Base-by-base conservation (phyloP, 2,329 filamentous ascomycete species). In the Claviceps paspali region DNA sequence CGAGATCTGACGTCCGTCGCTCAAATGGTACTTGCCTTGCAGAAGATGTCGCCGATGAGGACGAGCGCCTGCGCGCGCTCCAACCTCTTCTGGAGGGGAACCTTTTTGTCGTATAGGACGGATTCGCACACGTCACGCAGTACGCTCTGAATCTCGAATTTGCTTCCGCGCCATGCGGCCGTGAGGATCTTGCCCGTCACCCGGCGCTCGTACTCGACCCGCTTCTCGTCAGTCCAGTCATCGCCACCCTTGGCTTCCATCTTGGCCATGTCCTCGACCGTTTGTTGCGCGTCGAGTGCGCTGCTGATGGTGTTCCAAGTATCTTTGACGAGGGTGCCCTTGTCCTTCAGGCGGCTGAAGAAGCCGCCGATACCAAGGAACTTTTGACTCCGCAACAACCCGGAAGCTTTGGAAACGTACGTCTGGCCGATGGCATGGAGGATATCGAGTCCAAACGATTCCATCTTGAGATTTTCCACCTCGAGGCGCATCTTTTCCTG, bases 381-480 rank as follows among this genome's bases (percentile, higher is more conserved):
- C 61, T 96, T 96, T 56, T 98, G 91, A 35, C 81, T 88, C 57
- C 94, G 93, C 46, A 98, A 70, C 53, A 95, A 79, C 1, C 79
- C 79, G 1, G 82, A 83, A 3, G 81, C 84, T 62, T 96, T 96
- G 56, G 78, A 76, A 21, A 91, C 62, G 59, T 98, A 98, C 4
- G 85, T 93, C 48, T 82, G 71, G 12, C 91, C 91, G 50, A 98
- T 92, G 32, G 91, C 87, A 58, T 96, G 88, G 34, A 95, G 68
- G 48, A 96, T 96, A 45, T 98, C 91, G 29, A 98, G 70, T 36
- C 91, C 91, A 50, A 98, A 98, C 0, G 83, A 92, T 63, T 98
- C 91, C 85, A 98, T 98, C 70, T 96, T 98, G 49, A 98, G 68
- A 54, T 96, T 93, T 65, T 98, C 91, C 19, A 93, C 84, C 62